phyloP scores from a whole-genome alignment of 2,329 filamentous ascomycete genomes.

The Pseudocercospora fuligena region DNA sequence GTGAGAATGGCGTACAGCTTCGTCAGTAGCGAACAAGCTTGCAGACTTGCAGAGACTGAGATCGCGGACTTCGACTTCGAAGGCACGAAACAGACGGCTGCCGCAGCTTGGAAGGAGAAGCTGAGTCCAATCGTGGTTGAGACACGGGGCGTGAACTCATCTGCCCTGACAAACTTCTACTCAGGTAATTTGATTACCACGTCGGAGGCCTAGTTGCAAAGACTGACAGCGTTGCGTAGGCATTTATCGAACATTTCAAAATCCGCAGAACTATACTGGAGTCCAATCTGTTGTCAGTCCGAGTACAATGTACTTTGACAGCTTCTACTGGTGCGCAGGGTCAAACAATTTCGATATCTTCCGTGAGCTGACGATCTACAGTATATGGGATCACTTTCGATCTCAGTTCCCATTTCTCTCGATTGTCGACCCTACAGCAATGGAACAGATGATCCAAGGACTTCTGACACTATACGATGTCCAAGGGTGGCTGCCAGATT shows the following conservation, averaged over 20 bases:
- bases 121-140: constrained; percentile 46
- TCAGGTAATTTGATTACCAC: constrained; percentile 41
- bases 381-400: constrained; percentile 70
- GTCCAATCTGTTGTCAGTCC: constrained; percentile 45
- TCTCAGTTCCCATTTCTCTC: constrained; percentile 69
- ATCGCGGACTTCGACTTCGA: constrained; percentile 68
- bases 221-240: constrained; percentile 46
- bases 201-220: not conserved
- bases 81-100: constrained; percentile 48
- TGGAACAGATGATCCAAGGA: constrained; percentile 70
- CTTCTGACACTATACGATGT: constrained; percentile 71
- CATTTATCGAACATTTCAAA: constrained; percentile 52
- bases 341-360: no score
- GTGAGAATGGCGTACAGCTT: constrained; percentile 70
- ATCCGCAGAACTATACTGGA: constrained; percentile 53
- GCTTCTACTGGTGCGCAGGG: constrained; percentile 33
- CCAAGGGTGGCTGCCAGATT: constrained; percentile 74
- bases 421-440: constrained; percentile 64
- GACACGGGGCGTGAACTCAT: constrained; percentile 41
- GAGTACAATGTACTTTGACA: constrained; percentile 34
- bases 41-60: constrained; percentile 61
- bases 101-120: constrained; percentile 47
- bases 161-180: constrained; percentile 51
- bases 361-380: constrained; percentile 40
- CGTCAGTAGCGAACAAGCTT: constrained; percentile 65